Conservation (phyloP, 805 yeast species). For the Saturnispora gosingensis region DNA sequence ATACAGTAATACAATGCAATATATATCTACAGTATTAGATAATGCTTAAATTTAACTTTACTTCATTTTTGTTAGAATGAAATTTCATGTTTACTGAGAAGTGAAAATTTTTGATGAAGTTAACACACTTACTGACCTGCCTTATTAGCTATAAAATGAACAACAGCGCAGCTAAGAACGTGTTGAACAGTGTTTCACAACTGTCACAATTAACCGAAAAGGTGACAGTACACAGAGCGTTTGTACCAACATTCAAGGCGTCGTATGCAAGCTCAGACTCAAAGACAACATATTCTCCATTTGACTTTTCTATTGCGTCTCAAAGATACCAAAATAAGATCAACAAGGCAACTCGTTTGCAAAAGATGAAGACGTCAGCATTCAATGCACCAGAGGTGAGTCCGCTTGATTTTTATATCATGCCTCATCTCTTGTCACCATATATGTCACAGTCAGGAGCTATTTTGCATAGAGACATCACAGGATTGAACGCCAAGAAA, state of each 20-base stretch:
- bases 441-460: conserved; percentile 67
- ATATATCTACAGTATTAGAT: too few relatives aligned
- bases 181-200: conserved; percentile 5
- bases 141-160: background rate
- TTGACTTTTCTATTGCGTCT: conserved; percentile 62
- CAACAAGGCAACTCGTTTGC: conserved; percentile 10
- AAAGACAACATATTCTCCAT: conserved; percentile 62
- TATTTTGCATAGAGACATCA: conserved; percentile 61
- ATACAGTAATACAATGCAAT: too few relatives aligned
- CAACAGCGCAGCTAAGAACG: conserved; percentile 3
- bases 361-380: conserved; percentile 22
- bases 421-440: conserved; percentile 59
- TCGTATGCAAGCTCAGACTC: background rate
- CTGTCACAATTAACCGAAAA: conserved; percentile 5
- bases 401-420: conserved; percentile 62
- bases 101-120: background rate
- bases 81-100: background rate
- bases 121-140: background rate
- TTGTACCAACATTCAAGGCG: conserved; percentile 34
- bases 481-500: conserved; percentile 56
- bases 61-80: too few relatives aligned
- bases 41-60: background rate
- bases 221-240: conserved; percentile 19
- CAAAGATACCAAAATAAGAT: conserved; percentile 39
- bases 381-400: conserved; percentile 40